Conservation (phyloP, 169 alveolate genomes). For the Eimeria sp. region DNA sequence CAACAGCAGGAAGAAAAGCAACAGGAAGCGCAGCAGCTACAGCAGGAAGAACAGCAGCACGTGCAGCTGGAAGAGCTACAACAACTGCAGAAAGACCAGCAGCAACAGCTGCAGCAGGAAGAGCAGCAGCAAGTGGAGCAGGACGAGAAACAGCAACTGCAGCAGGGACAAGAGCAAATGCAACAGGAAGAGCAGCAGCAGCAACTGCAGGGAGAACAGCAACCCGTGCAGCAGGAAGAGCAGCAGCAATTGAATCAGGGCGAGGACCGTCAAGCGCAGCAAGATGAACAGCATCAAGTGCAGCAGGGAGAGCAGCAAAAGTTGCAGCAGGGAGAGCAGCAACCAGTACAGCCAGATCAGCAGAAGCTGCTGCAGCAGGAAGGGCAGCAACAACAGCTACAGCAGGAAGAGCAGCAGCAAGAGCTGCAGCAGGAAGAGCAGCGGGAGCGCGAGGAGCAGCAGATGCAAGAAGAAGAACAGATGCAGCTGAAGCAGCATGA, state of each 20-base stretch:
- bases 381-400: not conserved
- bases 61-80: not conserved
- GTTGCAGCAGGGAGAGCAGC: slow-evolving; percentile 9
- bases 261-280: too few relatives aligned
- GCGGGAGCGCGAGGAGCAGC: not conserved
- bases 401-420: not conserved
- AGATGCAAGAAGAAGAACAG: not conserved
- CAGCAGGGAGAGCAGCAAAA: too few relatives aligned
- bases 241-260: not conserved
- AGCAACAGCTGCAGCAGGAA: not conserved
- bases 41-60: not conserved
- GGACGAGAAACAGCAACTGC: too few relatives aligned
- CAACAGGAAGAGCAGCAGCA: too few relatives aligned
- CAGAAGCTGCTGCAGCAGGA: not conserved
- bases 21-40: not conserved
- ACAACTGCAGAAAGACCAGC: not conserved
- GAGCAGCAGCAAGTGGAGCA: not conserved
- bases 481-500: too few relatives aligned
- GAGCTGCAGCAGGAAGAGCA: not conserved
- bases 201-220: not conserved
- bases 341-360: slow-evolving; percentile 14
- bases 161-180: too few relatives aligned
- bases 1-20: not conserved
- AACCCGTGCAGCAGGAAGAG: not conserved
- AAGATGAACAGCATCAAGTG: too few relatives aligned